Percentiles rank a stretch among this genome's conserved stretches.
Evolutionary conservation across 495 filamentous ascomycete species (phyloP).

Genomic region (Penicillium coffeae): DNA sequence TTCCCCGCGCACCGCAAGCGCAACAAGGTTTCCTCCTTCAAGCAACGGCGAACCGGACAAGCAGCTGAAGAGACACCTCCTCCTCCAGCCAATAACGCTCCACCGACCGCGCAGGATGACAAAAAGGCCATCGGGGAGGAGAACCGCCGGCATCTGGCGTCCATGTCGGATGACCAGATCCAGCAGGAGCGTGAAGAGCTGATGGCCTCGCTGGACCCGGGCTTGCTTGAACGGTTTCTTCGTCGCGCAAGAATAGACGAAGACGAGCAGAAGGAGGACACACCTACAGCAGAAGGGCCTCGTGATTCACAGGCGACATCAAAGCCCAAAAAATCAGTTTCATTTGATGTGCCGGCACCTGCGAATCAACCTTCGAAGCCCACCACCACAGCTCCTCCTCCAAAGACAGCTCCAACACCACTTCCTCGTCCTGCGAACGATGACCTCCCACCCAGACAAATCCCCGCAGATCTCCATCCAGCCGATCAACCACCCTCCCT

Average conservation of each 20-base stretch:
- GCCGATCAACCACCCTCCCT: conserved; percentile 37
- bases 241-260: conserved; percentile 77
- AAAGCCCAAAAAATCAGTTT: conserved; percentile 28
- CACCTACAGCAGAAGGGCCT: neutral
- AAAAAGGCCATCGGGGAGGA: conserved; percentile 72
- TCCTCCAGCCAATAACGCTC: neutral
- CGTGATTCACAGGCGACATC: neutral
- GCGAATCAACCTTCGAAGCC: conserved; percentile 1
- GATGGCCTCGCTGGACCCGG: conserved; percentile 62
- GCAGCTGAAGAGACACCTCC: neutral
- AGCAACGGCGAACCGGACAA: conserved; percentile 53
- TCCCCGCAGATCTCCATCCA: conserved; percentile 38
- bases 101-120: conserved; percentile 40
- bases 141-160: conserved; percentile 67
- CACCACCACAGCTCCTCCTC: neutral
- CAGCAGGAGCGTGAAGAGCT: conserved; percentile 72
- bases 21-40: conserved; percentile 68
- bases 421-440: conserved; percentile 27
- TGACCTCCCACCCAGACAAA: conserved; percentile 30
- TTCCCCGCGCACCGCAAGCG: conserved; percentile 87
- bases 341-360: conserved; percentile 23
- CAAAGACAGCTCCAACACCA: conserved; percentile 3
- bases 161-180: conserved; percentile 81
- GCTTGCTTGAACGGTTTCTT: conserved; percentile 70
- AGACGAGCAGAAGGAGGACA: conserved; percentile 14